These are phyloP conservation scores for Butyriboletus loyo DNA, from an alignment of 768 basidiomycete species.

Conservation along the genomic window DNA sequence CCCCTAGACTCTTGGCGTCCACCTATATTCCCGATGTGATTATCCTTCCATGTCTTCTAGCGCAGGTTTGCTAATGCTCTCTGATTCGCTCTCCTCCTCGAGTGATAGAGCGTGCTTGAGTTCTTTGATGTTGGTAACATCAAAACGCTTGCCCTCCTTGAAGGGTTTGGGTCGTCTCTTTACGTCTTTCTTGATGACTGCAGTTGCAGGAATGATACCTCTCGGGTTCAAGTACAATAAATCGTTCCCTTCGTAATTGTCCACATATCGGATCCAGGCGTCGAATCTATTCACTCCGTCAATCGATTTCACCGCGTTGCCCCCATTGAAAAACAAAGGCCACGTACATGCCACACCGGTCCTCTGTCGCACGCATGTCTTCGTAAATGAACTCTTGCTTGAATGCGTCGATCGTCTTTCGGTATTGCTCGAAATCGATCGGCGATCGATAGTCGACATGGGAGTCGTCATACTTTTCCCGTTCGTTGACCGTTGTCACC, in stretches of 20 bases:
- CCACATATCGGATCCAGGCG: slow-evolving; percentile 76
- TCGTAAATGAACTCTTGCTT: slow-evolving; percentile 85
- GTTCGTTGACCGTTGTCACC: slow-evolving; percentile 41
- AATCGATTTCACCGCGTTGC: neutral
- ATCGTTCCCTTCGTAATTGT: slow-evolving; percentile 74
- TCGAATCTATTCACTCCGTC: slow-evolving; percentile 56
- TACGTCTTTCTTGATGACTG: slow-evolving; percentile 59
- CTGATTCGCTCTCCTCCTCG: slow-evolving; percentile 43
- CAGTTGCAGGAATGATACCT: slow-evolving; percentile 70
- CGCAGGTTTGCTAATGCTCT: slow-evolving; percentile 38
- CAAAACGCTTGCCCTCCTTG: slow-evolving; percentile 65
- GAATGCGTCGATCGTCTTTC: slow-evolving; percentile 72
- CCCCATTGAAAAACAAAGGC: neutral
- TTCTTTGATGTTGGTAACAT: slow-evolving; percentile 46
- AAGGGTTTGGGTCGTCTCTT: slow-evolving; percentile 58
- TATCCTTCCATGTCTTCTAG: slow-evolving; percentile 54
- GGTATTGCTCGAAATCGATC: slow-evolving; percentile 69
- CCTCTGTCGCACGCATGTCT: slow-evolving; percentile 82
- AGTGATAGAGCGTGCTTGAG: slow-evolving; percentile 26
- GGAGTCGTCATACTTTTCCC: slow-evolving; percentile 43
- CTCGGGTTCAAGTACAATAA: slow-evolving; percentile 73
- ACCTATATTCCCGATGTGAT: neutral
- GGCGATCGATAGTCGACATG: slow-evolving; percentile 65
- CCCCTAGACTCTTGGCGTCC: neutral
- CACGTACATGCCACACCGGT: slow-evolving; percentile 70